These are phyloP conservation scores for Monsonia emarginata DNA, from an alignment of 441 rosid species.

Conservation along the genomic window DNA sequence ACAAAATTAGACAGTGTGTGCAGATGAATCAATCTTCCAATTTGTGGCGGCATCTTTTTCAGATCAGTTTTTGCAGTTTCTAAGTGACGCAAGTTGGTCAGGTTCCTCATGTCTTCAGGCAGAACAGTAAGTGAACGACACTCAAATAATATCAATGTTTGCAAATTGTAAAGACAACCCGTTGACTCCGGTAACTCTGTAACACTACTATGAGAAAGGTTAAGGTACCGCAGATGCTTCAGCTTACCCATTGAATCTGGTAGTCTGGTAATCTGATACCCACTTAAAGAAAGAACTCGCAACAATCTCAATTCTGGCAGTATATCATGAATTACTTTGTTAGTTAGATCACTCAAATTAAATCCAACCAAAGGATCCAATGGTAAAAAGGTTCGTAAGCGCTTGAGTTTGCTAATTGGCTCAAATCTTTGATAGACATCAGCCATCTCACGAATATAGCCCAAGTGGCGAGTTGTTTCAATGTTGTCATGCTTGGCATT, in stretches of 20 bases:
- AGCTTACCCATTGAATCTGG: background rate
- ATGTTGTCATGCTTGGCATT: background rate
- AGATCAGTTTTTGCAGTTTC: no score
- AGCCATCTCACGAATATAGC: no score
- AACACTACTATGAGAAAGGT: background rate
- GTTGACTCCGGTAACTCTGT: background rate
- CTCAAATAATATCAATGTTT: conserved; percentile 6
- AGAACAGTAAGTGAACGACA: no score
- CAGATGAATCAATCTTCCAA: no score
- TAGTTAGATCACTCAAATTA: no score
- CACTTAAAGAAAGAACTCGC: background rate
- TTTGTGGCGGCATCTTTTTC: no score
- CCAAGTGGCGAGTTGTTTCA: background rate
- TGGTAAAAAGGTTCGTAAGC: background rate
- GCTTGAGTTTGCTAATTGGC: background rate
- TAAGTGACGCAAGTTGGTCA: no score
- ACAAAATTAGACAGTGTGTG: no score
- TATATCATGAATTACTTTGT: background rate
- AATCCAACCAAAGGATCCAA: background rate
- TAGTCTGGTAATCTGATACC: background rate
- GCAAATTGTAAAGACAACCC: conserved; percentile 1
- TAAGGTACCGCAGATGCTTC: conserved; percentile 11
- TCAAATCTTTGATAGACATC: background rate
- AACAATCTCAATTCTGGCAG: background rate
- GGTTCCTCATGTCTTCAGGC: no score